Evolutionary conservation across 2,329 filamentous ascomycete species (phyloP).

Genomic region (Elsinoe batatas): DNA sequence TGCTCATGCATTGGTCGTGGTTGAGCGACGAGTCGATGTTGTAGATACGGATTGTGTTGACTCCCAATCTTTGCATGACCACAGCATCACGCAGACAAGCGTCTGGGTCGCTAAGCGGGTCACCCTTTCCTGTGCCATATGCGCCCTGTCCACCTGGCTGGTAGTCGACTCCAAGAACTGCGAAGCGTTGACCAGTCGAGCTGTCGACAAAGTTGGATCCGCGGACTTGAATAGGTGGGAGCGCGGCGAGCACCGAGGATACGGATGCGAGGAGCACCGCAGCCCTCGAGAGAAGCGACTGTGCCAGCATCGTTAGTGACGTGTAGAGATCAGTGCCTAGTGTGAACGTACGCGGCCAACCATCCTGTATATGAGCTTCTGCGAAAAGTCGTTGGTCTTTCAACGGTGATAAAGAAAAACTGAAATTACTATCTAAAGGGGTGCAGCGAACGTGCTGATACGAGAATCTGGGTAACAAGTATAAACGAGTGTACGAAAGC

Average conservation of each 20-base stretch:
- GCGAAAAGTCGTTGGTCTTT: background rate
- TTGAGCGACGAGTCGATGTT: slow-evolving; percentile 50
- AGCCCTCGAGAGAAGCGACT: slow-evolving; percentile 5
- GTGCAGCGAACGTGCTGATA: background rate
- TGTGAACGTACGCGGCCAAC: background rate
- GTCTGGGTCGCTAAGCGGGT: slow-evolving; percentile 49
- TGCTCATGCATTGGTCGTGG: slow-evolving; percentile 52
- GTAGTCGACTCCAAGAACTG: slow-evolving; percentile 55
- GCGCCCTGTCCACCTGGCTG: slow-evolving; percentile 53
- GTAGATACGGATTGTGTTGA: slow-evolving; percentile 58
- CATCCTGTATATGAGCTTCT: background rate
- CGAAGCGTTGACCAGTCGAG: slow-evolving; percentile 48
- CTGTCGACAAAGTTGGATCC: slow-evolving; percentile 54
- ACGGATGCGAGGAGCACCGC: slow-evolving; percentile 25
- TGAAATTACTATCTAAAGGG: background rate
- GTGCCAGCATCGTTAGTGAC: background rate
- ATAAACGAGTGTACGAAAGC: background rate
- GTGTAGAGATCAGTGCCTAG: background rate
- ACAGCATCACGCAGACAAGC: slow-evolving; percentile 53
- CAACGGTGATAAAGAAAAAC: slow-evolving; percentile 2
- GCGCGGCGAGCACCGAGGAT: slow-evolving; percentile 37
- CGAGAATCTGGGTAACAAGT: background rate
- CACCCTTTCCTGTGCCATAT: slow-evolving; percentile 42
- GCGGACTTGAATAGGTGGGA: slow-evolving; percentile 41
- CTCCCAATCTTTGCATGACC: slow-evolving; percentile 52